Conservation (phyloP, 495 filamentous ascomycete genomes). For the Hypomontagnella monticulosa region DNA sequence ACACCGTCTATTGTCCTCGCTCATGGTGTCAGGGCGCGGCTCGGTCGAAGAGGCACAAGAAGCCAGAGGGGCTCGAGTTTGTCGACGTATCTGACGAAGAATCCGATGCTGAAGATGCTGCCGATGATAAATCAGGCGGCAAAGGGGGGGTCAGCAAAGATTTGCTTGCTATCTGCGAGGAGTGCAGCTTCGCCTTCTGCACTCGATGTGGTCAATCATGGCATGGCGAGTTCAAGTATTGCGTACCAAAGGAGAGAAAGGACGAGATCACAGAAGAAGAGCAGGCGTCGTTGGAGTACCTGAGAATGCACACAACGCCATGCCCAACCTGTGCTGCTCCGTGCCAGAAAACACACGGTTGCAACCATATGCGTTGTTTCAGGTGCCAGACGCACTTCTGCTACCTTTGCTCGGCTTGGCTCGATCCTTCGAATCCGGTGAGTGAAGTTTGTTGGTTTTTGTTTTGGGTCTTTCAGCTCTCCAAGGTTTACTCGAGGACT, state of each 20-base stretch:
- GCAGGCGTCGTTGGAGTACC: slow-evolving; percentile 81
- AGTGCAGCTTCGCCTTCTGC: slow-evolving; percentile 94
- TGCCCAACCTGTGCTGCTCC: slow-evolving; percentile 92
- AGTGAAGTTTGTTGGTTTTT: slow-evolving; percentile 13
- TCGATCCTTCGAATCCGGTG: slow-evolving; percentile 76
- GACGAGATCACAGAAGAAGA: slow-evolving; percentile 82
- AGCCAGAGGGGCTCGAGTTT: slow-evolving; percentile 65
- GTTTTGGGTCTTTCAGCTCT: not conserved
- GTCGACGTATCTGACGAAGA: slow-evolving; percentile 61
- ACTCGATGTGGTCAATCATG: slow-evolving; percentile 70
- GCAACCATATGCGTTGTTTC: slow-evolving; percentile 98
- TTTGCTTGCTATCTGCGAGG: slow-evolving; percentile 81
- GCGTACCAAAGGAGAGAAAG: slow-evolving; percentile 67
- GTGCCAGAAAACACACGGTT: slow-evolving; percentile 89
- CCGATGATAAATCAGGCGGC: slow-evolving; percentile 40
- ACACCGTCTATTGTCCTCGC: slow-evolving; percentile 92
- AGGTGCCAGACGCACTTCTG: slow-evolving; percentile 93
- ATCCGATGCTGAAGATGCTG: slow-evolving; percentile 51
- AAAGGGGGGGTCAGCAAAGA: slow-evolving; percentile 44
- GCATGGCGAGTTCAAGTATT: slow-evolving; percentile 82
- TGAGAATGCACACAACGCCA: slow-evolving; percentile 79
- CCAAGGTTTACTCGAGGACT: not conserved
- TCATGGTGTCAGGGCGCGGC: slow-evolving; percentile 95
- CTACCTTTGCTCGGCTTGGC: slow-evolving; percentile 90
- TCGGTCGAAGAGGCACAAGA: slow-evolving; percentile 79